Base-by-base conservation (phyloP, 1,284 basidiomycete species). In the Ustilago esculenta region DNA sequence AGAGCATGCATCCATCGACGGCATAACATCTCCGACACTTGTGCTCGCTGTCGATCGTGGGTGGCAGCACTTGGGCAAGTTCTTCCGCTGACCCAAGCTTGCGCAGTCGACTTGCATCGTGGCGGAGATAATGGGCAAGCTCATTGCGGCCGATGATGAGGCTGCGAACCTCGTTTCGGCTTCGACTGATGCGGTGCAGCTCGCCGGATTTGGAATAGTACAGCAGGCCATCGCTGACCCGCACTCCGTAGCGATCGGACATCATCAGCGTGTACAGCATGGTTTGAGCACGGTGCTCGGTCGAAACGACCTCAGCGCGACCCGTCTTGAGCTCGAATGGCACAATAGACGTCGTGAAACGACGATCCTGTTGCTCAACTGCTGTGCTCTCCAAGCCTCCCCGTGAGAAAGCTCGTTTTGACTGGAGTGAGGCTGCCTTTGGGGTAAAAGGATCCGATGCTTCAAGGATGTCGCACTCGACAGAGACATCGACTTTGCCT, bases 291-390 rank as follows among this genome's bases (percentile, higher is more conserved):
- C 94, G 89, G 82, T 98, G 96, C 72, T 95, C 92, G 10, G 67
- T 72, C 29, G 2, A 89, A 87, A 11, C 88, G 88, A 24, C 88
- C 25, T 67, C 59, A 84, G 1, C 89, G 83, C 46, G 90, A 85
- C 96, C 95, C 0, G 95, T 99, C 84, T 98, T 99, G 83, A 98
- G 92, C 83, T 99, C 96, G 42, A 98, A 88, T 2, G 95, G 81
- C 75, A 90, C 86, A 0, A 88, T 88, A 14, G 76, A 76, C 2
- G 46, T 58, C 0, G 33, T 47, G 2, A 65, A 18, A 4, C 41
- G 33, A 9, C 18, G 18, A 5, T 33, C n/a, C 14, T 20, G 17
- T 1, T 35, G 23, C 15, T 21, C 36, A 8, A 10, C 8, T 8
- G 30, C 12, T 1, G 32, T 7, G 2, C n/a, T 4, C 18, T 36